Evolutionary conservation across 202 grass and related monocot genomes (phyloP).

Genomic region (Schoenoplectus triqueter): DNA sequence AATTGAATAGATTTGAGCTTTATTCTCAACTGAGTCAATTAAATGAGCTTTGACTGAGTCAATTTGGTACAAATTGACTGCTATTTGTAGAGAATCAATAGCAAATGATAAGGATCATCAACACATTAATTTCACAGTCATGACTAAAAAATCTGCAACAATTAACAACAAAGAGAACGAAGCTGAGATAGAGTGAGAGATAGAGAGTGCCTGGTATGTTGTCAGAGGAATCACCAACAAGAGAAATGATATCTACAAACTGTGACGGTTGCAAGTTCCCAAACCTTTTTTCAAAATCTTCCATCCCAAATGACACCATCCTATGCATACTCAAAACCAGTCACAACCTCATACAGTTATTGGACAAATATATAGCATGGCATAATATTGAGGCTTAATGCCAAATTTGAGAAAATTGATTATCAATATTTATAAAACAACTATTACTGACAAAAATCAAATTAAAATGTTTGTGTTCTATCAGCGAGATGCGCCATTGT

Average conservation of each 20-base stretch:
- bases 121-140: not conserved
- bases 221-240: constrained; percentile 92
- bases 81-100: not conserved
- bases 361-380: constrained; percentile 19
- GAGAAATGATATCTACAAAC: constrained; percentile 91
- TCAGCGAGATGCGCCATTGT: not conserved
- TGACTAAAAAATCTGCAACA: constrained; percentile 22
- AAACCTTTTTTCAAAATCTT: constrained; percentile 88
- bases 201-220: constrained; percentile 83
- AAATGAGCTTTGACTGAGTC: constrained; percentile 1
- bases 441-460: not conserved
- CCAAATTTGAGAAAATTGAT: no score
- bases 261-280: constrained; percentile 78
- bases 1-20: not conserved
- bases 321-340: constrained; percentile 50
- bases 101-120: not conserved
- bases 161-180: constrained; percentile 31
- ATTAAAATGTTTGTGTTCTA: not conserved
- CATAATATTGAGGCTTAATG: not conserved
- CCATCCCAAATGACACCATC: constrained; percentile 98
- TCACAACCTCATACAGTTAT: constrained; percentile 37
- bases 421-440: not conserved
- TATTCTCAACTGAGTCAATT: constrained; percentile 8
- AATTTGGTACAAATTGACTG: constrained; percentile 6
- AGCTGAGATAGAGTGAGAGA: constrained; percentile 32